Evolutionary conservation across 2,329 filamentous ascomycete genomes (phyloP), one percentile per base, ranked within the genome.

Genomic region (Diplocarpon mali): DNA sequence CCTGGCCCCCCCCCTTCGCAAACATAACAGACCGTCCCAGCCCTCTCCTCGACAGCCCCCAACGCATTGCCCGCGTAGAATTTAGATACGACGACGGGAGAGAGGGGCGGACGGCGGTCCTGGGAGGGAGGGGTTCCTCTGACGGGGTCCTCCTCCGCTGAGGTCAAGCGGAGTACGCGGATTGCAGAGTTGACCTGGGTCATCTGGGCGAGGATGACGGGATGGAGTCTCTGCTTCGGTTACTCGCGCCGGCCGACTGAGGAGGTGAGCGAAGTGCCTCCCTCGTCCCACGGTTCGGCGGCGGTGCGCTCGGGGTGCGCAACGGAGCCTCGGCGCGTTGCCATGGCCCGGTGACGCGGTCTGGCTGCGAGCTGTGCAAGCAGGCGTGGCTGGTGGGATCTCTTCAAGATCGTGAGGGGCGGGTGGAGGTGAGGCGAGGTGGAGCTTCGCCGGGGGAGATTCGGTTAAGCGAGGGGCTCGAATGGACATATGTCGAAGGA

Each of bases 301-400:
- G 83, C 80, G 10, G 87, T 93, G 42, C 85, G 75, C 53, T 87
- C 75, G 47, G 83, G 68, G 58, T 92, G 85, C 49, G 63, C 64
- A n/a, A 51, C 30, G 12, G 47, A 47, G 12, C 30, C 36, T 24
- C 47, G 50, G 38, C 27, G 16, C 15, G 45, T 41, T 5, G 45
- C 40, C 45, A 47, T 48, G 1, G 38, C 31, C 12, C 40, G 32
- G n/a, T 7, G 20, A 7, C 7, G 7, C 4, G 4, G 7, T 24
- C 20, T 24, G 20, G 20, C 20, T 7, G 20, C 20, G 20, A 24
- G 20, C 4, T 7, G 3, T 4, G 20, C 4, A 24, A 24, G 20
- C 4, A 7, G 7, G 3, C 20, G 20, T 24, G 20, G 3, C 20
- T 7, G 20, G 7, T 3, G 20, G 20, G 3, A 24, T 24, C 20